Conservation (phyloP, 306 rosid species). For the Castanea crenata region DNA sequence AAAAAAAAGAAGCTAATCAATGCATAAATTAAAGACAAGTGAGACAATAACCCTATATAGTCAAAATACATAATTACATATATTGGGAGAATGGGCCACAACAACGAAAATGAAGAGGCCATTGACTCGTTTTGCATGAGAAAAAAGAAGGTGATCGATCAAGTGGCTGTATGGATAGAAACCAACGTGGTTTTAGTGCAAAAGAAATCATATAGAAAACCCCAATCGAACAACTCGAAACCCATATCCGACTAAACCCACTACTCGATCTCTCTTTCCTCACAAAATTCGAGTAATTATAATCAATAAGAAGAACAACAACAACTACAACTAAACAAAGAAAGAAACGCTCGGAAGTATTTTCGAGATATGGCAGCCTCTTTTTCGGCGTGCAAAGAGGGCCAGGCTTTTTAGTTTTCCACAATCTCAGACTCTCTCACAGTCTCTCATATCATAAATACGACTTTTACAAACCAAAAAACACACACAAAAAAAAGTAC, state of each 20-base stretch:
- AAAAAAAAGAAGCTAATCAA: too few species aligned
- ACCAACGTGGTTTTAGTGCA: conserved; percentile 31
- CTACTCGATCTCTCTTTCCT: neutral
- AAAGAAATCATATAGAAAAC: too few species aligned
- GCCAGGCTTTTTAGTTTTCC: neutral
- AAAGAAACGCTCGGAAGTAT: conserved; percentile 18
- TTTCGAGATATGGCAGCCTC: conserved; percentile 28
- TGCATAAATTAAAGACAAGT: too few species aligned
- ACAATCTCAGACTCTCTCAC: neutral
- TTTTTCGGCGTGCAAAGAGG: conserved; percentile 47
- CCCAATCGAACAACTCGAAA: conserved; percentile 18
- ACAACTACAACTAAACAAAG: neutral
- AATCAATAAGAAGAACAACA: too few species aligned
- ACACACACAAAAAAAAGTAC: neutral
- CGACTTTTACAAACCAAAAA: neutral
- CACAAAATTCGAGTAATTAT: too few species aligned
- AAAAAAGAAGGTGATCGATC: conserved; percentile 13
- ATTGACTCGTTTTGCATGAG: neutral
- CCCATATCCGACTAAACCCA: neutral
- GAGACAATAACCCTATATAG: too few species aligned
- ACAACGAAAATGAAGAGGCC: too few species aligned
- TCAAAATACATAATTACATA: too few species aligned
- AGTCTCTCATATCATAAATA: too few species aligned
- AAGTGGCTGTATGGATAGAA: conserved; percentile 29
- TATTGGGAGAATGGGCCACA: too few species aligned